Evolutionary conservation across 352 stramenopile genomes (phyloP).

Genomic region (Phytophthora capsici): DNA sequence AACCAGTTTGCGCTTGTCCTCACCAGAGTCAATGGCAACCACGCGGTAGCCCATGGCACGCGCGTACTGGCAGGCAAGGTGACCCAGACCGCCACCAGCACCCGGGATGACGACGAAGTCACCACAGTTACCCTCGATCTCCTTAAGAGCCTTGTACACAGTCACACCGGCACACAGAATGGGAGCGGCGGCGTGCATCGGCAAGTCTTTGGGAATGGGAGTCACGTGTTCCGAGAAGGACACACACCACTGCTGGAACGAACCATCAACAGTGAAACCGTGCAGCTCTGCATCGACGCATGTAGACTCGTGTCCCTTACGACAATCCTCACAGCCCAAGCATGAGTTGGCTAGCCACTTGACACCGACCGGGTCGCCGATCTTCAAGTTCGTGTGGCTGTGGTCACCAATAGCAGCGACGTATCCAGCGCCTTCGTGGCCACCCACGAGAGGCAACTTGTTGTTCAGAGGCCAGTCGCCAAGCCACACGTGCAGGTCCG

Average conservation of each 20-base stretch:
- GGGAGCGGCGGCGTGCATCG: constrained; percentile 50
- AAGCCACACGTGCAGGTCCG: constrained; percentile 52
- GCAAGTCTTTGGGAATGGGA: constrained; percentile 68
- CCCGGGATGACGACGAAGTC: constrained; percentile 66
- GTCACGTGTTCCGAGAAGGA: constrained; percentile 77
- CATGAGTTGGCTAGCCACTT: constrained; percentile 58
- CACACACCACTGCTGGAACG: constrained; percentile 65
- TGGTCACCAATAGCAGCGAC: constrained; percentile 50
- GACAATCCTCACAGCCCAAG: constrained; percentile 53
- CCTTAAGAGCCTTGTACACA: constrained; percentile 78
- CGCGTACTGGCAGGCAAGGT: constrained; percentile 82
- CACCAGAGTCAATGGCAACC: constrained; percentile 70
- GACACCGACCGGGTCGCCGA: constrained; percentile 54
- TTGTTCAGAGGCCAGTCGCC: constrained; percentile 46
- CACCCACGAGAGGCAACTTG: constrained; percentile 53
- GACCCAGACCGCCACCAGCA: constrained; percentile 71
- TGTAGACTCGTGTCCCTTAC: constrained; percentile 52
- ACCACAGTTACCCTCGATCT: constrained; percentile 47
- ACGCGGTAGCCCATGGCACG: constrained; percentile 71
- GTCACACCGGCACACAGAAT: constrained; percentile 90
- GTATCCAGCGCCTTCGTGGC: constrained; percentile 60
- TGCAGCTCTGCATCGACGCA: constrained; percentile 42
- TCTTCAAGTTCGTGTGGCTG: constrained; percentile 44
- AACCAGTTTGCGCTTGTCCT: constrained; percentile 67
- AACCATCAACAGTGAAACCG: constrained; percentile 43